Conservation (phyloP, 2,329 filamentous ascomycete species). For the Lachnum nothofagi region DNA sequence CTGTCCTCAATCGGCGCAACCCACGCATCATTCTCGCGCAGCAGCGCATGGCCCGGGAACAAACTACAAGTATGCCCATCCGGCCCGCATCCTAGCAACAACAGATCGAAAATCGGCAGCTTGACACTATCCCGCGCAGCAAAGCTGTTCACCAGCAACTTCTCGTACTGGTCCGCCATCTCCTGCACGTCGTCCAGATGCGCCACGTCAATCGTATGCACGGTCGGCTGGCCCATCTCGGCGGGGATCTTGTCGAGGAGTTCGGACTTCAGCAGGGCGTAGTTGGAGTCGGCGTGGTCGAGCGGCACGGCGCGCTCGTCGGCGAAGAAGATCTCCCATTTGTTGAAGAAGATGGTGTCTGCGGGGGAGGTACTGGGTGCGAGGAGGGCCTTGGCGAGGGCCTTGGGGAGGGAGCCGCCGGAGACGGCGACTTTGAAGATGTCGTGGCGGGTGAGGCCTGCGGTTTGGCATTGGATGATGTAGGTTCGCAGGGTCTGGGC, state of each 20-base stretch:
- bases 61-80: conserved; percentile 97
- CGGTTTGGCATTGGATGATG: conserved; percentile 74
- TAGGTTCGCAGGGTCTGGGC: conserved; percentile 75
- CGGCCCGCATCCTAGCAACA: conserved; percentile 88
- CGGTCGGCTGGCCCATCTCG: conserved; percentile 56
- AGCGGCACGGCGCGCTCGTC: conserved; percentile 94
- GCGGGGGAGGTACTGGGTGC: conserved; percentile 42
- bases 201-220: conserved; percentile 71
- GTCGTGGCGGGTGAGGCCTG: conserved; percentile 72
- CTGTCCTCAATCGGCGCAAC: conserved; percentile 87
- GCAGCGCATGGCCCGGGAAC: conserved; percentile 82
- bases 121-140: conserved; percentile 90
- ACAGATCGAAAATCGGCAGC: conserved; percentile 88
- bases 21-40: conserved; percentile 86
- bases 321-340: conserved; percentile 98
- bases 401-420: conserved; percentile 85
- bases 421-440: conserved; percentile 90
- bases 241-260: conserved; percentile 81
- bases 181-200: conserved; percentile 75
- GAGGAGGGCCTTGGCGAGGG: conserved; percentile 79
- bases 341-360: conserved; percentile 69
- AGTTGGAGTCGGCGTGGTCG: conserved; percentile 91
- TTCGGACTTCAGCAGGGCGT: conserved; percentile 79
- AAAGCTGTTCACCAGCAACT: conserved; percentile 77
- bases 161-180: conserved; percentile 89